These are phyloP conservation scores for Phytophthora ramorum DNA, from an alignment of 352 stramenopile genomes.

Conservation along the genomic window DNA sequence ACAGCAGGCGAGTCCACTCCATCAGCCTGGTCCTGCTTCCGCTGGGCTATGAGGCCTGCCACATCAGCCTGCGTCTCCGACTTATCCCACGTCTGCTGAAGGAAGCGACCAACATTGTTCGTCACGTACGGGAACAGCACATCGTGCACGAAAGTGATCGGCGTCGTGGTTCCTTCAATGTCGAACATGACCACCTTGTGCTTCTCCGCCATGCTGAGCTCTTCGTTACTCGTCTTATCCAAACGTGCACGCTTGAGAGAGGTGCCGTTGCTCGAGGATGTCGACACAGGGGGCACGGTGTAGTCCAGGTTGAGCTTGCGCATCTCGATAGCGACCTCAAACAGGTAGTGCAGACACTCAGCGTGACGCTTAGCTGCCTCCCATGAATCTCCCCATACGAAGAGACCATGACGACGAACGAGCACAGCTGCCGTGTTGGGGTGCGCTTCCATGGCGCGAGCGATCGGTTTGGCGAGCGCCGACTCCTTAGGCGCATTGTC, in stretches of 20 bases:
- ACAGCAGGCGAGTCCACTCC: slow-evolving; percentile 42
- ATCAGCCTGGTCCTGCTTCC: slow-evolving; percentile 45
- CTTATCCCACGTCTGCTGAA: slow-evolving; percentile 58
- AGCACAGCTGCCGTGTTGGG: slow-evolving; percentile 92
- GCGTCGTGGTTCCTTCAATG: slow-evolving; percentile 96
- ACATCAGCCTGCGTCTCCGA: slow-evolving; percentile 61
- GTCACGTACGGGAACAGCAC: slow-evolving; percentile 93
- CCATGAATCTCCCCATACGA: slow-evolving; percentile 97
- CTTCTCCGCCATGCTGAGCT: slow-evolving; percentile 68
- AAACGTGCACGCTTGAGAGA: slow-evolving; percentile 52
- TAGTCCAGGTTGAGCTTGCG: slow-evolving; percentile 86
- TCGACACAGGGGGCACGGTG: slow-evolving; percentile 41
- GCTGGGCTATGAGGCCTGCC: slow-evolving; percentile 51
- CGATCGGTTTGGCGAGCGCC: slow-evolving; percentile 91
- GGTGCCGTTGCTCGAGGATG: slow-evolving; percentile 53
- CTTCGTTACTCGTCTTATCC: slow-evolving; percentile 16
- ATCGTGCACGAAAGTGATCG: slow-evolving; percentile 97
- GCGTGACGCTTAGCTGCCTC: slow-evolving; percentile 96
- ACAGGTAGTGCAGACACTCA: slow-evolving; percentile 97
- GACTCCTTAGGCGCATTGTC: slow-evolving; percentile 96
- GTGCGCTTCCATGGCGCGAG: slow-evolving; percentile 85
- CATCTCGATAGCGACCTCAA: slow-evolving; percentile 93
- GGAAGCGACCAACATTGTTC: slow-evolving; percentile 68
- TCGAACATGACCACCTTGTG: slow-evolving; percentile 94
- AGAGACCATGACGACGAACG: slow-evolving; percentile 95